Evolutionary conservation across 768 basidiomycete species (phyloP).

Genomic region (Tubosaeta sp.): DNA sequence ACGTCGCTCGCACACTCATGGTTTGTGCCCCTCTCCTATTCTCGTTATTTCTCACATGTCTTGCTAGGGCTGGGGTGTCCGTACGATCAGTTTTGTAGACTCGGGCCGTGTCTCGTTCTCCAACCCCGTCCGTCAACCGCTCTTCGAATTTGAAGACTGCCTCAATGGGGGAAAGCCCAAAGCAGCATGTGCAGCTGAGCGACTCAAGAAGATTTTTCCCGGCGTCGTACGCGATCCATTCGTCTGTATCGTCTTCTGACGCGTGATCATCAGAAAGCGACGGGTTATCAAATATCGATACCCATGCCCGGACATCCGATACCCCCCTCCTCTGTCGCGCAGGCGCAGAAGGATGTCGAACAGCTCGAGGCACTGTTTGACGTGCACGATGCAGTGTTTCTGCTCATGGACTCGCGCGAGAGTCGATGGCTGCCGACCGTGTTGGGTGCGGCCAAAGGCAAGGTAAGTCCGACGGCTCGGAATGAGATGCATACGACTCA

Average conservation of each 20-base stretch:
- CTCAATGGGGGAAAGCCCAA: slow-evolving; percentile 91
- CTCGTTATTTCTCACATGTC: background rate
- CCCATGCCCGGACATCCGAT: slow-evolving; percentile 99
- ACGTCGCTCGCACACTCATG: slow-evolving; percentile 90
- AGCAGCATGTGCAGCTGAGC: slow-evolving; percentile 83
- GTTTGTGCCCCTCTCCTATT: slow-evolving; percentile 24
- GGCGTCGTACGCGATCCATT: slow-evolving; percentile 63
- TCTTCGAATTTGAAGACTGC: slow-evolving; percentile 95
- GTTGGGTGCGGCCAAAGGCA: slow-evolving; percentile 76
- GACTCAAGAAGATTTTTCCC: slow-evolving; percentile 85
- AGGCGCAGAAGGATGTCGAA: slow-evolving; percentile 62
- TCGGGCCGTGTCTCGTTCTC: slow-evolving; percentile 91
- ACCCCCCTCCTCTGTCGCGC: slow-evolving; percentile 50
- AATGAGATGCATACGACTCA: background rate
- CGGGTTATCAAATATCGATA: slow-evolving; percentile 72
- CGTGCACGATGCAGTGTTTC: slow-evolving; percentile 84
- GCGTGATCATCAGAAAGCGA: slow-evolving; percentile 57
- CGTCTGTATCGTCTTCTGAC: background rate
- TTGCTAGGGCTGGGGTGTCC: slow-evolving; percentile 88
- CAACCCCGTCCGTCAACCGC: slow-evolving; percentile 94
- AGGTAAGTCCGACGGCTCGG: slow-evolving; percentile 31
- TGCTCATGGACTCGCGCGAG: slow-evolving; percentile 98
- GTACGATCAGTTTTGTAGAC: slow-evolving; percentile 90
- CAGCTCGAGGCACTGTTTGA: slow-evolving; percentile 76
- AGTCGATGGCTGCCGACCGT: slow-evolving; percentile 96